Base-by-base conservation (phyloP, 441 rosid species). In the Brassica hybrid region DNA sequence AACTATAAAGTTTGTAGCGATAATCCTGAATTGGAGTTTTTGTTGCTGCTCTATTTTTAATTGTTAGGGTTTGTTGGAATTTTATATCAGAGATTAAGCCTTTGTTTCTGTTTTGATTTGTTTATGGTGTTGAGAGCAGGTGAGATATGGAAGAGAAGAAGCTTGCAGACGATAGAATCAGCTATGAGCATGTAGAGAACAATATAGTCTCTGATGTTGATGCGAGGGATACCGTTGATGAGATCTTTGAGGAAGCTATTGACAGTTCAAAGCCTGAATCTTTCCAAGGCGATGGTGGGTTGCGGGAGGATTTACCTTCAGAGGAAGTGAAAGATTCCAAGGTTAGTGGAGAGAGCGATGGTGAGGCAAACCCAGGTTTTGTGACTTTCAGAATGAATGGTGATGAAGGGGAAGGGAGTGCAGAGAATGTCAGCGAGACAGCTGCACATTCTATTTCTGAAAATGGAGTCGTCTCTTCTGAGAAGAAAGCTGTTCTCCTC, bases 331-430 rank as follows among this genome's bases (percentile, higher is more conserved):
- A 23, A 23, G 34, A 11, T 11, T 11, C 63, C 32, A 73, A 64
- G 23, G 81, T 72, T 57, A 74, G 9, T 36, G 50, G 68, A 36
- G 50, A 34, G 68, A 36, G 27, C 50, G 2, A 64, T 17, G 27
- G 48, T 34, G 67, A 64, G 48, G 67, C 13, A 1, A 54, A 45
- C 21, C 25, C 56, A 60, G 77, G 67, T 66, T 16, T 19, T 17
- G 68, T 30, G 63, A 19, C 63, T 72, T n/a, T 65, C 0, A 45
- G 41, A 68, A 14, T 68, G 14, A 72, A 76, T 72, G 83, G 41
- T 56, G 69, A 34, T 67, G 59, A 68, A 14, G 78, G 36, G 27
- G 68, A 62, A 54, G 21, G 25, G 1, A 38, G 38, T 64, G 67
- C 14, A 54, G 59, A 17, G 59, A 54, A 54, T 54, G 59, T 7